phyloP scores from a whole-genome alignment of 371 early-diverging fungal genomes.

The Apophysomyces trapeziformis region DNA sequence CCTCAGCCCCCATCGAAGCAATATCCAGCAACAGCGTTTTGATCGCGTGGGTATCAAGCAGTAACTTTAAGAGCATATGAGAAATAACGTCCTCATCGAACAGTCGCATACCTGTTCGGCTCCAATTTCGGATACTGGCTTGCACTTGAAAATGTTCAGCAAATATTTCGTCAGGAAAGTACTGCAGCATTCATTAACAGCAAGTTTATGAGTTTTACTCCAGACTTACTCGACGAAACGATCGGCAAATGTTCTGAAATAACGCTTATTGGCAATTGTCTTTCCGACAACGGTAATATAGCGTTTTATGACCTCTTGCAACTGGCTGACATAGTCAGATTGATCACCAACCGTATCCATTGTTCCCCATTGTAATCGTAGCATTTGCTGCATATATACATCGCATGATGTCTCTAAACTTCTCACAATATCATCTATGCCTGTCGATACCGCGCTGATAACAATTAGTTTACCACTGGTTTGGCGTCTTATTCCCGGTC shows the following conservation, averaged over 20 bases:
- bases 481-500: not conserved
- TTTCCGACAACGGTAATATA: constrained; percentile 61
- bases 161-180: constrained; percentile 68
- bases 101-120: constrained; percentile 71
- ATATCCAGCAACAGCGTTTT: constrained; percentile 78
- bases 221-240: constrained; percentile 81
- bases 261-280: constrained; percentile 71
- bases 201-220: not conserved
- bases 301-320: constrained; percentile 57
- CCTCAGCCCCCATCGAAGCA: constrained; percentile 65
- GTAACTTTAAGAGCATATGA: constrained; percentile 51
- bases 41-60: constrained; percentile 91
- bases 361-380: constrained; percentile 77
- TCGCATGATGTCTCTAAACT: constrained; percentile 70
- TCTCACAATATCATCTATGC: constrained; percentile 70
- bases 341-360: constrained; percentile 92
- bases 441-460: constrained; percentile 54
- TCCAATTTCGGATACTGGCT: constrained; percentile 84
- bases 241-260: constrained; percentile 88
- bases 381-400: constrained; percentile 70
- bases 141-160: constrained; percentile 70
- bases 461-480: not conserved
- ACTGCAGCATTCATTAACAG: constrained; percentile 32
- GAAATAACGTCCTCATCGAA: not conserved
- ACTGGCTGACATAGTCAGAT: constrained; percentile 79